phyloP scores from a whole-genome alignment of 2,329 filamentous ascomycete genomes.

The Alternaria postmessia region DNA sequence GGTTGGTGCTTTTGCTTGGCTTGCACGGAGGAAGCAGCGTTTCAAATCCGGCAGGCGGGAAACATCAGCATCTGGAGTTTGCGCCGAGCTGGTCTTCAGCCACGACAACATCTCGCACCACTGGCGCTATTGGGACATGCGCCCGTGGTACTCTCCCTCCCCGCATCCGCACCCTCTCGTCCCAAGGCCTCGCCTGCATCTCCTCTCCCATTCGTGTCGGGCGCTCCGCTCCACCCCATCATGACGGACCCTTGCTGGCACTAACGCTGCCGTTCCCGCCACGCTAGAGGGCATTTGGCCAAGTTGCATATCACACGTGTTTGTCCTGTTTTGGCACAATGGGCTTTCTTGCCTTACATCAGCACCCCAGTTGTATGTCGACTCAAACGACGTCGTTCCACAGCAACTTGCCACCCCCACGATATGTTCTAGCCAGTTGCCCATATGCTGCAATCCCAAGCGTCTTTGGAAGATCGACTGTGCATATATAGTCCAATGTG shows the following conservation, averaged over 20 bases:
- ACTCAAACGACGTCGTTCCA: neutral
- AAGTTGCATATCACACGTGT: conserved; percentile 7
- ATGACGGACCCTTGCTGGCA: conserved; percentile 6
- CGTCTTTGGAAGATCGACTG: neutral
- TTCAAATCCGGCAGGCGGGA: conserved; percentile 16
- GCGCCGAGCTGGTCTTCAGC: neutral
- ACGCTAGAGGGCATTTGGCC: conserved; percentile 1
- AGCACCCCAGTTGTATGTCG: neutral
- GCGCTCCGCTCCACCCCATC: conserved; percentile 8
- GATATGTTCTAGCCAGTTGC: neutral
- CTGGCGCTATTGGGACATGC: neutral
- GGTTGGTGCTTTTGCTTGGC: conserved; percentile 22
- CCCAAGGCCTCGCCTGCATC: neutral
- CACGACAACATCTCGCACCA: neutral
- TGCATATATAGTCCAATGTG: neutral
- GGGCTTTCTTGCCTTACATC: neutral
- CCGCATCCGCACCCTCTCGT: neutral
- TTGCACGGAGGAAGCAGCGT: conserved; percentile 17
- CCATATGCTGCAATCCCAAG: neutral
- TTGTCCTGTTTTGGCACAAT: conserved; percentile 3
- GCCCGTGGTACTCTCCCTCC: neutral
- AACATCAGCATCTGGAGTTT: neutral
- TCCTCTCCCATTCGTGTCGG: conserved; percentile 9
- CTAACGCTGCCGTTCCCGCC: conserved; percentile 20
- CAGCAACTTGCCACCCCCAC: conserved; percentile 2